Evolutionary conservation across 345 rosid species (phyloP).

Genomic region (Geranium rotundifolium): DNA sequence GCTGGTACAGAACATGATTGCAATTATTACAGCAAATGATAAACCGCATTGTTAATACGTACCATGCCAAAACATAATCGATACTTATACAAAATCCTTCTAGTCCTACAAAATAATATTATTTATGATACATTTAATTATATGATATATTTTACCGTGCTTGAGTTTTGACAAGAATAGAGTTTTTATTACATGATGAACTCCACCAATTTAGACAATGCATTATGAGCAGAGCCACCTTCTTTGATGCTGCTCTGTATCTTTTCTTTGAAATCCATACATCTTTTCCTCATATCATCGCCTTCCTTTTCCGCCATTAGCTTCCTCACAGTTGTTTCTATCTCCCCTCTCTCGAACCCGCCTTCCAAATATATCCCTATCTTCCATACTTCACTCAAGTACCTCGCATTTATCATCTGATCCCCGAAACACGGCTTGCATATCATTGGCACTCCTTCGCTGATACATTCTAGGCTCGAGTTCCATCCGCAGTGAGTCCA

Average conservation of each 20-base stretch:
- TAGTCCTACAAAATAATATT: no score
- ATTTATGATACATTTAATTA: no score
- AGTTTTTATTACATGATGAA: neutral
- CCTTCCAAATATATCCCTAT: constrained; percentile 16
- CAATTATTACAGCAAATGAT: no score
- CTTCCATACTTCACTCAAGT: constrained; percentile 19
- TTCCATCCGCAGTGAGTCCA: constrained; percentile 41
- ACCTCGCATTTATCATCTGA: constrained; percentile 21
- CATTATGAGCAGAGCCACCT: constrained; percentile 14
- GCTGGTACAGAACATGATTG: no score
- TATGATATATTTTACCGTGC: no score
- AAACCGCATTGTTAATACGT: no score
- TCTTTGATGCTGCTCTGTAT: constrained; percentile 1
- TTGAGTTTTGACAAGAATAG: no score
- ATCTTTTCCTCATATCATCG: constrained; percentile 11
- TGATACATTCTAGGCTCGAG: constrained; percentile 25
- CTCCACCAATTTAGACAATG: constrained; percentile 6
- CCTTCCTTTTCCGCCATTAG: constrained; percentile 20
- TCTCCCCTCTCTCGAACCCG: constrained; percentile 16
- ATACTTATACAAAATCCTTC: no score
- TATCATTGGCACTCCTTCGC: constrained; percentile 30
- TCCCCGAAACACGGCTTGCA: constrained; percentile 28
- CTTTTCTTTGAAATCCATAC: constrained; percentile 12
- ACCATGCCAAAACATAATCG: no score
- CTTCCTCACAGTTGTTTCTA: constrained; percentile 9